Percentiles rank a stretch among this genome's conserved stretches.
Conservation (phyloP, 192 early-diverging fungal genomes). For the Powellomyces hirtus region DNA sequence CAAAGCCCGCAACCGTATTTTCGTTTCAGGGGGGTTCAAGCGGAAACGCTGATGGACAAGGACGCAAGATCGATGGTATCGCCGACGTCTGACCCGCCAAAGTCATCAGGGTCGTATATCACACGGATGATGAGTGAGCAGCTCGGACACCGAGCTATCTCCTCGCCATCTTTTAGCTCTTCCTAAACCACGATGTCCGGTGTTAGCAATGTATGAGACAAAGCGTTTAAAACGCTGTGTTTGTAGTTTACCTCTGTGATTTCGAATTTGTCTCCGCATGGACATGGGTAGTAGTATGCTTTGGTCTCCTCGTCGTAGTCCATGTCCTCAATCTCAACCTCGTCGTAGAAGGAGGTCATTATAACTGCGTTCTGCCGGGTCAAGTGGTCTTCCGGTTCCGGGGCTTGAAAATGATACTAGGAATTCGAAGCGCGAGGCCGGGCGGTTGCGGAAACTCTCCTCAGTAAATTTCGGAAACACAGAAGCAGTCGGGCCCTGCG, state of each 20-base stretch:
- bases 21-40: neutral
- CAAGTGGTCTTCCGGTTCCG: no score
- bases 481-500: no score
- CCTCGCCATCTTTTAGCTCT: constrained; percentile 77
- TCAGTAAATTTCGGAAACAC: no score
- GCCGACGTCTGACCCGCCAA: constrained; percentile 16
- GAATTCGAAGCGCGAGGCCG: no score
- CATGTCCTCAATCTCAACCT: constrained; percentile 77
- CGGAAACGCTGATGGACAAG: neutral
- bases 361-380: neutral
- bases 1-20: no score
- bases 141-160: constrained; percentile 85
- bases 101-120: constrained; percentile 76
- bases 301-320: constrained; percentile 83
- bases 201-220: no score
- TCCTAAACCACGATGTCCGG: no score
- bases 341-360: constrained; percentile 34
- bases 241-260: constrained; percentile 65
- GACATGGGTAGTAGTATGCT: constrained; percentile 90
- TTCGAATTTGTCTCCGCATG: constrained; percentile 93
- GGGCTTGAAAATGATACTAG: no score
- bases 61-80: constrained; percentile 19
- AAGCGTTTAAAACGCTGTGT: no score
- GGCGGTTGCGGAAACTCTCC: no score
- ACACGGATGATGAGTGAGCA: constrained; percentile 90